Percentiles rank a stretch among this genome's conserved stretches.
phyloP scores from a whole-genome alignment of 1,139 yeast species.

The Debaryomyces nepalensis region DNA sequence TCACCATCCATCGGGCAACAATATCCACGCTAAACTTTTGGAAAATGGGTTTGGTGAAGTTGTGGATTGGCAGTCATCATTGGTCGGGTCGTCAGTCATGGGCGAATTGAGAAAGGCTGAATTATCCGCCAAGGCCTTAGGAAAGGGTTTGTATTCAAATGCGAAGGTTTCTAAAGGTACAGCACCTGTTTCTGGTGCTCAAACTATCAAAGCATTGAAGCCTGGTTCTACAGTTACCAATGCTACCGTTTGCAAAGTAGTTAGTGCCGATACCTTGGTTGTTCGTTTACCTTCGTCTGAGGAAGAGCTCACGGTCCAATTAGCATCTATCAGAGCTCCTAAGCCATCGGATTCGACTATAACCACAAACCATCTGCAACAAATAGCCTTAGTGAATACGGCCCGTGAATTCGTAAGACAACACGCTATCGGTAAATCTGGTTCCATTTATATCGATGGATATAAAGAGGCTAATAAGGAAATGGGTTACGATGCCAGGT shows the following conservation, averaged over 20 bases:
- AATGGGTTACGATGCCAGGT: constrained; percentile 66
- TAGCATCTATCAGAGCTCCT: constrained; percentile 77
- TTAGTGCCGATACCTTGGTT: constrained; percentile 71
- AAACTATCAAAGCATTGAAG: constrained; percentile 27
- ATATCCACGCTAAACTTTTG: constrained; percentile 67
- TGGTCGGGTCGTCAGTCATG: constrained; percentile 72
- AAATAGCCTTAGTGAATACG: constrained; percentile 57
- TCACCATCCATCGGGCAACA: constrained; percentile 74
- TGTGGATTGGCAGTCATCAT: constrained; percentile 81
- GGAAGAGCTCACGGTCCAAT: constrained; percentile 64
- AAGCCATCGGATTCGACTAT: constrained; percentile 62
- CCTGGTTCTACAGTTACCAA: constrained; percentile 54
- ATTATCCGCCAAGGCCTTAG: constrained; percentile 63
- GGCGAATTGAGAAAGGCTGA: constrained; percentile 66
- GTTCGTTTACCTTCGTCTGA: constrained; percentile 52
- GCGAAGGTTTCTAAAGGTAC: constrained; percentile 25
- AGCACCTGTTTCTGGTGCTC: constrained; percentile 24
- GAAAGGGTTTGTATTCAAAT: constrained; percentile 61
- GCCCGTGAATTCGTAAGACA: constrained; percentile 77
- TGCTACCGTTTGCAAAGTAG: constrained; percentile 61
- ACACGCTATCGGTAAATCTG: constrained; percentile 71
- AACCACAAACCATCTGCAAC: constrained; percentile 42
- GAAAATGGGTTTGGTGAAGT: constrained; percentile 74
- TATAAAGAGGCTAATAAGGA: constrained; percentile 61
- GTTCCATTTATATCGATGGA: constrained; percentile 64